phyloP scores from a whole-genome alignment of 768 basidiomycete genomes.

The Cyclocybe cylindracea region DNA sequence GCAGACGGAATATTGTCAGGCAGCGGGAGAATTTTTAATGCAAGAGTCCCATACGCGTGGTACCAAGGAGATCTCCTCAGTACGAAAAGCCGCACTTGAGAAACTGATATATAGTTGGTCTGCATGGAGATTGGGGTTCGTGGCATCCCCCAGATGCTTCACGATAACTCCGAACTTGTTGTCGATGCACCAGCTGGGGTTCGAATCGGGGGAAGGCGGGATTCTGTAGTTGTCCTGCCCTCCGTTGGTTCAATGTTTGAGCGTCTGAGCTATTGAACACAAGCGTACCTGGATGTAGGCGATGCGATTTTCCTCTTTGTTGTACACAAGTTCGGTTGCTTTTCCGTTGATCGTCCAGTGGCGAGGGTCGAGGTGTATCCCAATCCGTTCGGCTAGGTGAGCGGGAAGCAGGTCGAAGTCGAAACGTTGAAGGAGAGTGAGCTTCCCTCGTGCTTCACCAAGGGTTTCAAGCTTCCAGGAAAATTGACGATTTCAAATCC shows the following conservation, averaged over 20 bases:
- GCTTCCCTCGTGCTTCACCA: constrained; percentile 53
- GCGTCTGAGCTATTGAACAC: background rate
- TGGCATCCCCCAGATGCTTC: constrained; percentile 44
- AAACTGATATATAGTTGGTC: constrained; percentile 51
- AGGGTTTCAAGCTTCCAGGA: constrained; percentile 43
- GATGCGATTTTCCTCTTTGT: constrained; percentile 32
- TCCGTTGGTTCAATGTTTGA: background rate
- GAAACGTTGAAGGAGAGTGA: constrained; percentile 52
- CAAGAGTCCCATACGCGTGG: too few relatives aligned
- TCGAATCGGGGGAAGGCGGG: constrained; percentile 30
- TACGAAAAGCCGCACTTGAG: constrained; percentile 40
- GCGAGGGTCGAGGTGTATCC: constrained; percentile 41
- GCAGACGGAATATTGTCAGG: background rate
- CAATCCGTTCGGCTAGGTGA: constrained; percentile 38
- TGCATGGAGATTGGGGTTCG: constrained; percentile 24
- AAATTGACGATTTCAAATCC: too few relatives aligned
- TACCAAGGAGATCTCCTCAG: constrained; percentile 15
- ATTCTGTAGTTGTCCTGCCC: constrained; percentile 44
- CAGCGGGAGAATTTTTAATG: too few relatives aligned
- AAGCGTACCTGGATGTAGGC: constrained; percentile 44
- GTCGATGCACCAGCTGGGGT: constrained; percentile 38
- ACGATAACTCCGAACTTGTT: constrained; percentile 42
- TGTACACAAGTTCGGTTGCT: constrained; percentile 44
- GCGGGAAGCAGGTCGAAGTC: constrained; percentile 40
- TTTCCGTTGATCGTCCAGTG: constrained; percentile 53